phyloP scores from a whole-genome alignment of 306 rosid genomes.

The Cucurbita pepo region DNA sequence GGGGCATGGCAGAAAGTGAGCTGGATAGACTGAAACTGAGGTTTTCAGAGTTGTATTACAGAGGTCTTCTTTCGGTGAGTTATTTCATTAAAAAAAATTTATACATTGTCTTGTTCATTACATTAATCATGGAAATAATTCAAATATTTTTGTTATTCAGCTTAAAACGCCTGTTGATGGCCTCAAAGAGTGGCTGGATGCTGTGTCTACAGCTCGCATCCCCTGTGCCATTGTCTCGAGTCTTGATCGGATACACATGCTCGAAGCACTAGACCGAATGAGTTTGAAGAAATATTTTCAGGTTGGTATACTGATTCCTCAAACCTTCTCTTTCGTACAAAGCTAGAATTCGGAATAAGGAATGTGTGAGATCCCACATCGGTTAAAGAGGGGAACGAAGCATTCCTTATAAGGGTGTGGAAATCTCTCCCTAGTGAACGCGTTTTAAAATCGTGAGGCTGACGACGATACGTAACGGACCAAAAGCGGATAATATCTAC shows the following conservation, averaged over 20 bases:
- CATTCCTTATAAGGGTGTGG: no score
- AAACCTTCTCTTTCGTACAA: not conserved
- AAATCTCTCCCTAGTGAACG: no score
- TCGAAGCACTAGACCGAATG: slow-evolving; percentile 57
- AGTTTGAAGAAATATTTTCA: slow-evolving; percentile 73
- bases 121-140: not conserved
- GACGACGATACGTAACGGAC: no score
- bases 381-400: no score
- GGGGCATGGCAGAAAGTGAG: slow-evolving; percentile 42
- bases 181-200: slow-evolving; percentile 88
- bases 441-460: no score
- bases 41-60: slow-evolving; percentile 68
- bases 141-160: slow-evolving; percentile 20
- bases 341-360: not conserved
- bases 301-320: slow-evolving; percentile 27
- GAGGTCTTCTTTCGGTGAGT: slow-evolving; percentile 69
- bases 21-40: slow-evolving; percentile 47
- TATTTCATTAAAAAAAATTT: slow-evolving; percentile 2
- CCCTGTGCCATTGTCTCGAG: slow-evolving; percentile 96
- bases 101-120: not conserved
- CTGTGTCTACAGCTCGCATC: slow-evolving; percentile 68
- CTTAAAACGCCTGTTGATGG: slow-evolving; percentile 67
- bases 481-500: no score
- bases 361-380: no score
- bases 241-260: slow-evolving; percentile 69